Base-by-base conservation (phyloP, 768 basidiomycete genomes). In the Agrocybe chaxingu region DNA sequence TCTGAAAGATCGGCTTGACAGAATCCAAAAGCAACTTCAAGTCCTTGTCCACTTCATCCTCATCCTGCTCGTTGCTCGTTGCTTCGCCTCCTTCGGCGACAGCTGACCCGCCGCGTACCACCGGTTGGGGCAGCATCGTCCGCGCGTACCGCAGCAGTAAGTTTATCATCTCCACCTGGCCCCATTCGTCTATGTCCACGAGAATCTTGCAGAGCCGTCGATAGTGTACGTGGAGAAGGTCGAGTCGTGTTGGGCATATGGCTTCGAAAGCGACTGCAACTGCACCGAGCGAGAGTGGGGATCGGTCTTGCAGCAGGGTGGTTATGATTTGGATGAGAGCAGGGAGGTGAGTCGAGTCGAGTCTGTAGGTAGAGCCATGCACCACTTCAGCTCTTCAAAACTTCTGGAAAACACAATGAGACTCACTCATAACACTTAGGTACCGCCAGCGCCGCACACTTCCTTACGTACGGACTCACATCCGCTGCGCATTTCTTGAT, bases 181-280 rank as follows among this genome's bases (percentile, higher is more conserved):
- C 94, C 97, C 97, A 99, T 65, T 97, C 96, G 59, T 99, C 97
- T 3, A 87, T 85, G 59, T 99, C 94, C 32, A 92, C 77, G 2
- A 98, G 71, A n/a, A 89, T 73, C 38, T 78, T 77, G 62, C 93
- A 97, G 30, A 94, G 72, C 24, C 90, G 82, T 18, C 95, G 77
- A 59, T 90, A 99, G 57, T 97, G 90, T 12, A 79, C 78, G 61
- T 99, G 97, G 1, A 99, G 68, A 9, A 97, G 81, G 61, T 96
- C 92, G 9, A 95, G 78, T 40, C 87, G 79, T 0, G 87, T 85
- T 0, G 93, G 91, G 62, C 91, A 94, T n/a, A 98, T 80, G 0
- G 81, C 77, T 52, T 88, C 80, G 62, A 97, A 97, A 0, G 97
- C 93, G 8, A 86, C 78, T 0, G 89, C 79, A 3, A 94, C 88